These are phyloP conservation scores for Paragyromitra xinjiangensis DNA, from an alignment of 495 filamentous ascomycete species.

Conservation along the genomic window DNA sequence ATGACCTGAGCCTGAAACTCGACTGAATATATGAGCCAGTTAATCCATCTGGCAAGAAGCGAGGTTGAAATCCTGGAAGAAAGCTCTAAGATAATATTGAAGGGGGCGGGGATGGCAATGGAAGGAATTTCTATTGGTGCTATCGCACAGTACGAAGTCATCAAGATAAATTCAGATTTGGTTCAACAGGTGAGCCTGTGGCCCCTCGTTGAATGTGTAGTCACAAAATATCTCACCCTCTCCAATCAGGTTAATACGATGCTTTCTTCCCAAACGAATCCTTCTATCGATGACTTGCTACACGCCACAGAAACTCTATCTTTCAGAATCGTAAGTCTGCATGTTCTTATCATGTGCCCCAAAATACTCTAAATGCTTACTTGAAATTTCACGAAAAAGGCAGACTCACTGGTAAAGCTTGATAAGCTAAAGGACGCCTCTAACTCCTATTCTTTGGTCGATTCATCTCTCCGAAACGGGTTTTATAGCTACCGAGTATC, in stretches of 20 bases:
- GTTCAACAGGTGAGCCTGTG: conserved; percentile 26
- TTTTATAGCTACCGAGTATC: not conserved
- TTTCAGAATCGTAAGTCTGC: conserved; percentile 20
- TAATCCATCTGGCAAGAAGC: not conserved
- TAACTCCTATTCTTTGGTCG: conserved; percentile 25
- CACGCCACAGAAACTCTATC: conserved; percentile 20
- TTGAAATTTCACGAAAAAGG: conserved; percentile 5
- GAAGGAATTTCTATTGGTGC: not conserved
- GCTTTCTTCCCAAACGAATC: conserved; percentile 21
- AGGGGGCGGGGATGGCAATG: not conserved
- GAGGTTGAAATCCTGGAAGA: conserved; percentile 24
- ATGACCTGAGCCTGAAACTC: not conserved
- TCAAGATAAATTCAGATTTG: conserved; percentile 29
- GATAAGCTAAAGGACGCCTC: conserved; percentile 19
- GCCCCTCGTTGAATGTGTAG: not conserved
- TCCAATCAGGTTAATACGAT: conserved; percentile 25
- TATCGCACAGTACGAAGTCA: conserved; percentile 4
- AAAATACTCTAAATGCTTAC: not conserved
- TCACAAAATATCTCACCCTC: not conserved
- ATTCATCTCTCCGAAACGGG: not conserved
- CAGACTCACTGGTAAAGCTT: conserved; percentile 28
- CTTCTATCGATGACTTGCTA: conserved; percentile 29
- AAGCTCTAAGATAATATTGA: conserved; percentile 4
- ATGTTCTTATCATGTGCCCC: not conserved
- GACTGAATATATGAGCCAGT: conserved; percentile 14